Evolutionary conservation across 2,329 filamentous ascomycete genomes (phyloP).

Genomic region (Fusarium acutatum): DNA sequence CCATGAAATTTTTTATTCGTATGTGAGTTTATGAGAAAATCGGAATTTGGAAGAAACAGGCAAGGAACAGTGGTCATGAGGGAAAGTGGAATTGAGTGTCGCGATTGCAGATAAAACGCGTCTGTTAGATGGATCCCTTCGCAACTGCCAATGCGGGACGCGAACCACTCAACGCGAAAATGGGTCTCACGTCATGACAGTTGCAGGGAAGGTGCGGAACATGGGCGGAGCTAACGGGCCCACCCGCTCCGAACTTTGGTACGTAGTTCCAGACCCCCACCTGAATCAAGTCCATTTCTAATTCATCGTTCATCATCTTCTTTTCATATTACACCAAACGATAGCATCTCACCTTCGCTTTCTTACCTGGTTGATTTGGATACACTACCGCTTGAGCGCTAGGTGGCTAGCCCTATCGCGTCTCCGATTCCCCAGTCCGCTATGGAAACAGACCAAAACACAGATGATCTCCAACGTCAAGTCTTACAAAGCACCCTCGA

Average conservation of each 20-base stretch:
- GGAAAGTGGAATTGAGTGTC: conserved; percentile 17
- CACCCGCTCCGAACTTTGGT: not conserved
- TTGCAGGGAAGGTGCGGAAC: conserved; percentile 9
- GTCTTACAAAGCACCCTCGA: conserved; percentile 56
- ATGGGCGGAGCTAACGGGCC: conserved; percentile 6
- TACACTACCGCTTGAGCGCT: not conserved
- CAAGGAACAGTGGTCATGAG: conserved; percentile 1
- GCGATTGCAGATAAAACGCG: conserved; percentile 32
- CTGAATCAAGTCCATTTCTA: not conserved
- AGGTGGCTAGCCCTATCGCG: not conserved
- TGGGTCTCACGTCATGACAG: conserved; percentile 27
- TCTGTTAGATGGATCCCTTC: not conserved
- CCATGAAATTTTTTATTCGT: not conserved
- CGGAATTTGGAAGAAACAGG: not conserved
- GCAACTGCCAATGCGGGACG: conserved; percentile 22
- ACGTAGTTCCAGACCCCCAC: not conserved
- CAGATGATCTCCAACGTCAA: conserved; percentile 49
- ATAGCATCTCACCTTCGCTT: not conserved
- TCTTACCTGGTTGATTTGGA: not conserved
- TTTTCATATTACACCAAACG: not conserved
- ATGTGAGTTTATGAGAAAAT: not conserved
- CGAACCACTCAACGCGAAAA: conserved; percentile 40
- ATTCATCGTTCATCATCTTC: conserved; percentile 1
- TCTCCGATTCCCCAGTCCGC: not conserved
- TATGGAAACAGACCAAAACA: conserved; percentile 38